A percentile compares a stretch with the other conserved stretches of the same genome.
Evolutionary conservation across 257 asterid species (phyloP).

Genomic region (Buddleja alternifolia): DNA sequence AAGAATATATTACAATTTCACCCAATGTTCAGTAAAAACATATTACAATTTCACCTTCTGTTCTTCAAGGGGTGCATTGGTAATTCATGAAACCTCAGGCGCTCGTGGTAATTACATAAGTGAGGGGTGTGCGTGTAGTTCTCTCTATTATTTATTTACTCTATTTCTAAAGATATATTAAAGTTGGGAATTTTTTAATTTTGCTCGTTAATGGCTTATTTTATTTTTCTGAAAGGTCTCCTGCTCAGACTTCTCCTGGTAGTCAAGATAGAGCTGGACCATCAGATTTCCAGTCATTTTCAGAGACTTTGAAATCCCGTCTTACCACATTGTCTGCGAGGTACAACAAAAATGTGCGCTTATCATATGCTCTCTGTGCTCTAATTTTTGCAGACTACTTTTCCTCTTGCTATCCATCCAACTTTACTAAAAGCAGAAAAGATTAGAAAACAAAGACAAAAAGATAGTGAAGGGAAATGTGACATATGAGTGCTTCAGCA

Average conservation of each 20-base stretch:
- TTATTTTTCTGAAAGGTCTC: slow-evolving; percentile 22
- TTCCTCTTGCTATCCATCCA: too few species aligned
- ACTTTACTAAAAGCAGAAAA: neutral
- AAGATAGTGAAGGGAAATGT: too few species aligned
- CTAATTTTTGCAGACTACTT: too few species aligned
- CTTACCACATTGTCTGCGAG: slow-evolving; percentile 54
- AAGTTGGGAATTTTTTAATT: too few species aligned
- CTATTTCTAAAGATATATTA: neutral
- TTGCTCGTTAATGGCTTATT: neutral
- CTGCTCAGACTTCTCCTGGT: slow-evolving; percentile 44
- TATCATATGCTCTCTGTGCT: neutral
- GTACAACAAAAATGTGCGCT: slow-evolving; percentile 28
- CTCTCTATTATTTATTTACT: neutral
- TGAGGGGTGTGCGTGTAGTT: too few species aligned
- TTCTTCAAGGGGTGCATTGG: too few species aligned
- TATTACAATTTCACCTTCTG: too few species aligned
- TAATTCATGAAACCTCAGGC: too few species aligned
- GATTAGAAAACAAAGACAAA: neutral
- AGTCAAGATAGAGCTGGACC: slow-evolving; percentile 59
- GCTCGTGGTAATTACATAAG: too few species aligned
- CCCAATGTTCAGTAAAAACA: too few species aligned
- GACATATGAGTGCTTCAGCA: too few species aligned
- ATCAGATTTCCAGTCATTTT: slow-evolving; percentile 57
- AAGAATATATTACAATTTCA: too few species aligned
- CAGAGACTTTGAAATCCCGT: slow-evolving; percentile 61